Percentiles rank a stretch among this genome's conserved stretches.
Conservation (phyloP, 2,329 filamentous ascomycete genomes). For the Colletotrichum siamense region DNA sequence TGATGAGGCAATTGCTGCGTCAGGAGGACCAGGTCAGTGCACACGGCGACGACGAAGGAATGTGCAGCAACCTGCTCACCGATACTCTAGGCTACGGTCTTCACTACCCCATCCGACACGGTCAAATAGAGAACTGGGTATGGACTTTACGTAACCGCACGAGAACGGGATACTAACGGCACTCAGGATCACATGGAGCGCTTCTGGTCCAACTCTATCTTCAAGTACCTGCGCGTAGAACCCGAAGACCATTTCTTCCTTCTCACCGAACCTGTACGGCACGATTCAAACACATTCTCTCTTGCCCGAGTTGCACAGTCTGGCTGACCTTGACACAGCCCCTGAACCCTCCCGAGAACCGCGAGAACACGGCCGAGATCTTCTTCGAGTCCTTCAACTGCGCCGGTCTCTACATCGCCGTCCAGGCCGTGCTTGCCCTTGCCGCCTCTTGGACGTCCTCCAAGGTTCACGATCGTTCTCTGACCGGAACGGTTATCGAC, state of each 20-base stretch:
- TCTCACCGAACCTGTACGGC: slow-evolving; percentile 88
- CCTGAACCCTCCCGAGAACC: slow-evolving; percentile 97
- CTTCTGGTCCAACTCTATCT: slow-evolving; percentile 99
- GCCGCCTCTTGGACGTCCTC: slow-evolving; percentile 98
- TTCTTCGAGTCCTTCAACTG: slow-evolving; percentile 99
- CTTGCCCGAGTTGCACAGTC: neutral
- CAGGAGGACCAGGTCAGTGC: slow-evolving; percentile 76
- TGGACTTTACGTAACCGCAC: slow-evolving; percentile 26
- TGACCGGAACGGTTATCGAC: slow-evolving; percentile 98
- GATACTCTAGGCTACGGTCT: slow-evolving; percentile 78
- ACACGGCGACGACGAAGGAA: neutral
- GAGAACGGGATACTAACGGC: slow-evolving; percentile 29
- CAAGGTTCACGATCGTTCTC: slow-evolving; percentile 93
- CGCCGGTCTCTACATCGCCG: slow-evolving; percentile 97
- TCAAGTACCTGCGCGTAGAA: slow-evolving; percentile 98
- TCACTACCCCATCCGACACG: slow-evolving; percentile 97
- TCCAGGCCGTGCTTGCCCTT: slow-evolving; percentile 94
- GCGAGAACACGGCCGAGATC: slow-evolving; percentile 98
- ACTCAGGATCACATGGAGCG: slow-evolving; percentile 95
- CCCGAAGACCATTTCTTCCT: slow-evolving; percentile 99
- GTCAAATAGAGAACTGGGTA: slow-evolving; percentile 99
- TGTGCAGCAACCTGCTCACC: slow-evolving; percentile 25
- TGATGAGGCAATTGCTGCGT: slow-evolving; percentile 88
- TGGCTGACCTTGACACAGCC: slow-evolving; percentile 60
- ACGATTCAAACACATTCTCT: neutral